Conservation (phyloP, 176 grass and related monocot species). For the Areca catechu region DNA sequence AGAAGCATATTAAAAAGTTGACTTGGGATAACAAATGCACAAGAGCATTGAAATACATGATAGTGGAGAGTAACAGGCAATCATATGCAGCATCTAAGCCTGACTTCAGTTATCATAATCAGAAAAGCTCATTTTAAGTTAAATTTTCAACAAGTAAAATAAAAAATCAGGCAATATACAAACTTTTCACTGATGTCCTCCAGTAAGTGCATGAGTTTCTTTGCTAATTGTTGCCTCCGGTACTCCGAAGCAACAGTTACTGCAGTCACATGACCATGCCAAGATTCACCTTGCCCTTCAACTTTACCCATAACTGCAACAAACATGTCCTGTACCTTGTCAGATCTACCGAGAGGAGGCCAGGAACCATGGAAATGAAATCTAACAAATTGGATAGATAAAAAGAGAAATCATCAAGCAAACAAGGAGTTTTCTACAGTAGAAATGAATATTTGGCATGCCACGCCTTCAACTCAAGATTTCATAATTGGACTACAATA, state of each 20-base stretch:
- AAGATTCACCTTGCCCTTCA: slow-evolving; percentile 97
- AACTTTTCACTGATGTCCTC: slow-evolving; percentile 92
- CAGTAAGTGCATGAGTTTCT: slow-evolving; percentile 87
- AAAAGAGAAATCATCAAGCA: no score
- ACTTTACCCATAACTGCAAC: slow-evolving; percentile 97
- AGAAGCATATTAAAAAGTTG: no score
- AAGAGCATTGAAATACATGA: no score
- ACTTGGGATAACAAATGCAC: no score
- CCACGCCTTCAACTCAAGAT: no score
- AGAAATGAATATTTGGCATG: no score
- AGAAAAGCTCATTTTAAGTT: background rate
- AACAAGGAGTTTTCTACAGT: no score
- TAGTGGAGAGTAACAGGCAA: no score
- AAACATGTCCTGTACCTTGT: slow-evolving; percentile 10
- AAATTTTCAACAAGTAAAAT: background rate
- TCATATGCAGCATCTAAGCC: no score
- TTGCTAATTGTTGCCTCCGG: slow-evolving; percentile 79
- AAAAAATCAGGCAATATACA: background rate
- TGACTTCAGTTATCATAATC: background rate
- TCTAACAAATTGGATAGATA: no score
- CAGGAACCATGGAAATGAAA: no score
- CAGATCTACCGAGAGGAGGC: background rate
- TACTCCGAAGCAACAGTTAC: slow-evolving; percentile 84
- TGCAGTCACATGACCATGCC: slow-evolving; percentile 96
- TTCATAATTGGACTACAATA: no score